Evolutionary conservation across 225 moss, liverwort and hornwort genomes (phyloP).

Genomic region (Marchantia polymorpha): DNA sequence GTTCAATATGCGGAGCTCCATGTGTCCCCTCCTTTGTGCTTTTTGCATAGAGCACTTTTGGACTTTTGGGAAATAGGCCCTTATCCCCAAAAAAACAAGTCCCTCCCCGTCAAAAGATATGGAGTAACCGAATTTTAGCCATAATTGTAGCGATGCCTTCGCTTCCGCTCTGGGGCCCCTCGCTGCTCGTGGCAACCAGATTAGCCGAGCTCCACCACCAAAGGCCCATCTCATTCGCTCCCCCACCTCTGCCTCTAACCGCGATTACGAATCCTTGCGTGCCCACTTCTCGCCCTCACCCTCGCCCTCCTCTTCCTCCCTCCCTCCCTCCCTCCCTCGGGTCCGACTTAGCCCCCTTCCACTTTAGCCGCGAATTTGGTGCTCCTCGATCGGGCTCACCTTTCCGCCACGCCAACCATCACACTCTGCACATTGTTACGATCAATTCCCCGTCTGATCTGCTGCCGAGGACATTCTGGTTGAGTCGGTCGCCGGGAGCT

Average conservation of each 20-base stretch:
- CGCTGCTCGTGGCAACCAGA: not conserved
- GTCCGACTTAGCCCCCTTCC: not conserved
- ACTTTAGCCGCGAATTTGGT: not conserved
- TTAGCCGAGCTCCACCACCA: not conserved
- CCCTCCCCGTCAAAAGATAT: not conserved
- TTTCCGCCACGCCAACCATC: not conserved
- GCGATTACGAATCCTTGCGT: not conserved
- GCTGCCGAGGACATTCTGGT: not conserved
- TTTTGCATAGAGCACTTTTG: conserved; percentile 15
- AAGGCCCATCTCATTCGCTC: not conserved
- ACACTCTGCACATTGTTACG: not conserved
- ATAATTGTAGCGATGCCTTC: not conserved
- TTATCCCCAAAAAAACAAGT: conserved; percentile 8
- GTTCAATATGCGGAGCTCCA: conserved; percentile 2
- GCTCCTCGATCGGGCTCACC: not conserved
- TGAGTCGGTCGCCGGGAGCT: not conserved
- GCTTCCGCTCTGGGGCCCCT: not conserved
- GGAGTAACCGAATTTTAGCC: conserved; percentile 8
- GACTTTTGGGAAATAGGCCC: conserved; percentile 4
- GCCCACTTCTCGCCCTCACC: not conserved
- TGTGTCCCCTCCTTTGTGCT: conserved; percentile 2
- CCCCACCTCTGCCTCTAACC: not conserved
- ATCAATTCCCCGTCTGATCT: not conserved
- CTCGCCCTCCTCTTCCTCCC: not conserved
- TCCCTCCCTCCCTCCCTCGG: not conserved